phyloP scores from a whole-genome alignment of 192 early-diverging fungal species.

The Lobosporangium transversale region DNA sequence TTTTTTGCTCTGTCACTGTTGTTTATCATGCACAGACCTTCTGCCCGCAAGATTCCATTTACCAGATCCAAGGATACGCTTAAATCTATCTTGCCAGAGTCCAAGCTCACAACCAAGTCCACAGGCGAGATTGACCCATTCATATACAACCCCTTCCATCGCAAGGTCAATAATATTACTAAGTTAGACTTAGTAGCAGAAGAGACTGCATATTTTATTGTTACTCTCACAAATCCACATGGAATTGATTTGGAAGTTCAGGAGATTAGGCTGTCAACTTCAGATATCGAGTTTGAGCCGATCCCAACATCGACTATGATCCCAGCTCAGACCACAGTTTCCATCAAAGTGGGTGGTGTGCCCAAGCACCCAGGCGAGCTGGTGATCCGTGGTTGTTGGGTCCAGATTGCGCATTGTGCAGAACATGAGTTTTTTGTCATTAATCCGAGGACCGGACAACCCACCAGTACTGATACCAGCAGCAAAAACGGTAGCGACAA shows the following conservation, averaged over 20 bases:
- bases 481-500: neutral
- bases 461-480: neutral
- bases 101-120: slow-evolving; percentile 23
- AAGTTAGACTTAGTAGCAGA: slow-evolving; percentile 69
- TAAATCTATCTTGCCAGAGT: slow-evolving; percentile 36
- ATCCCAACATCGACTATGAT: slow-evolving; percentile 68
- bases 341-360: slow-evolving; percentile 71
- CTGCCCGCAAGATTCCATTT: slow-evolving; percentile 66
- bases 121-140: slow-evolving; percentile 70
- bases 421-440: slow-evolving; percentile 64
- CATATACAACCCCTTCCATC: slow-evolving; percentile 81
- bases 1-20: neutral
- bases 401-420: slow-evolving; percentile 63
- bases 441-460: slow-evolving; percentile 21
- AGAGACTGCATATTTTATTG: slow-evolving; percentile 75
- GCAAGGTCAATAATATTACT: slow-evolving; percentile 64
- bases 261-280: slow-evolving; percentile 69
- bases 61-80: slow-evolving; percentile 60
- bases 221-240: slow-evolving; percentile 81
- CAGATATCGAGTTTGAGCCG: slow-evolving; percentile 69
- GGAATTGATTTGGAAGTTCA: slow-evolving; percentile 82
- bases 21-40: slow-evolving; percentile 49
- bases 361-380: slow-evolving; percentile 70
- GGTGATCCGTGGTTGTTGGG: slow-evolving; percentile 68
- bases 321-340: slow-evolving; percentile 69